Evolutionary conservation across 805 yeast species (phyloP), one percentile per base, ranked within the genome.

Genomic region (Saccharomycopsis guyanensis): DNA sequence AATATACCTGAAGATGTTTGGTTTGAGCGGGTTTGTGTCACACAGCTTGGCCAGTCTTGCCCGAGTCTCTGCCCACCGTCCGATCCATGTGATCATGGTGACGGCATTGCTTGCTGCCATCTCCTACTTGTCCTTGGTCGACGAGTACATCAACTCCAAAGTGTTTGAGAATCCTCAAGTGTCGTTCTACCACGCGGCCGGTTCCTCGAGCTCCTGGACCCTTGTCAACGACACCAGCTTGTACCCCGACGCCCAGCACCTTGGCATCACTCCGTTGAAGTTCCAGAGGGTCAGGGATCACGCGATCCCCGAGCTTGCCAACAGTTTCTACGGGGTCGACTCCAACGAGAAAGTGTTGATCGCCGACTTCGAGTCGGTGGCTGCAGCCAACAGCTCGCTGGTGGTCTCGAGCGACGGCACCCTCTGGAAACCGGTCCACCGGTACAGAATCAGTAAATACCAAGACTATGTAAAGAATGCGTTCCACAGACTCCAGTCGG

Each of bases 31-130:
- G 4, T 5, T 23, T 22, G 38, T 23, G 23, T 40, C 69, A 10
- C 56, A 57, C 13, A 57, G 58, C 16, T 56, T 78, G 44, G 82
- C 85, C 39, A 68, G 67, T 48, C 46, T 66, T 32, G 72, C 77
- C 10, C 66, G 62, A 48, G 61, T 72, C 19, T 77, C 91, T 44
- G 93, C 95, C 12, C 75, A 76, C 50, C 75, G 80, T 59, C 98
- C 98, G 15, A 86, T 91, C 55, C 97, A 89, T 64, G 75, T 87
- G 45, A 79, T 89, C 44, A 77, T 87, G 40, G 58, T 77, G 47
- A 75, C 87, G 4, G 72, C 91, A 12, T 65, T 88, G 41, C 61
- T 86, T 35, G 93, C 95, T 2, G 82, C 95, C 2, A 66, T 85
- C 44, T 82, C 91, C 6, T 91, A 89, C 61, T 70, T 89, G 49